Evolutionary conservation across 1,139 yeast genomes (phyloP), one percentile per base, ranked within the genome.

Genomic region (Hyphopichia khmerensis): DNA sequence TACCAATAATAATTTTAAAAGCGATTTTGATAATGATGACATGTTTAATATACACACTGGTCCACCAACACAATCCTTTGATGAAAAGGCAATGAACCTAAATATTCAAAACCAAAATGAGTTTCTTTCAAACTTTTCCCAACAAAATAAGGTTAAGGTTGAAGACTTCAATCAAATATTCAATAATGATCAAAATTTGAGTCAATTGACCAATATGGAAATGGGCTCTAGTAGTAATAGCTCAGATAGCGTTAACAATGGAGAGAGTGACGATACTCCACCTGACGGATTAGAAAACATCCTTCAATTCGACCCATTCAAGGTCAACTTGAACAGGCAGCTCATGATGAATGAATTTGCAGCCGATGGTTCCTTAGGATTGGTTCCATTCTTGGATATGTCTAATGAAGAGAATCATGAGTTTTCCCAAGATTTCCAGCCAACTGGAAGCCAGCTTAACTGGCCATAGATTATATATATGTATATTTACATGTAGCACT

Each of bases 361-460:
- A 11, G 85, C 85, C 13, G 88, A 82, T 62, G 87, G 87, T 0
- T 82, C 87, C 0, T 60, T 82, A 37, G 88, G 87, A 0, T 62
- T 82, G 44, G 84, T 81, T 2, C 82, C 82, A 16, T 75, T 80
- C 50, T 60, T 81, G 44, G 79, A 75, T 36, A 33, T 39, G 33
- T 21, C 31, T 11, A 26, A 23, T 11, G 29, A 26, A 8, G 29
- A 21, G 24, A 21, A 21, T 8, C 5, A 8, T 8, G 24, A 21
- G 24, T 21, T 21, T 8, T 6, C 5, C 24, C 24, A 21, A 5
- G 24, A 21, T 8, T 6, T 21, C 24, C 24, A 21, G 24, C 8
- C 24, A 21, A 21, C 5, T 8, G 24, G 24, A 26, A 11, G 29
- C 11, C 29, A 9, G n/a, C 10, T 26, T 11, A 13, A 26, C 4